Evolutionary conservation across 495 filamentous ascomycete species (phyloP), one percentile per base, ranked within the genome.

Genomic region (Chaetomium fimeti): DNA sequence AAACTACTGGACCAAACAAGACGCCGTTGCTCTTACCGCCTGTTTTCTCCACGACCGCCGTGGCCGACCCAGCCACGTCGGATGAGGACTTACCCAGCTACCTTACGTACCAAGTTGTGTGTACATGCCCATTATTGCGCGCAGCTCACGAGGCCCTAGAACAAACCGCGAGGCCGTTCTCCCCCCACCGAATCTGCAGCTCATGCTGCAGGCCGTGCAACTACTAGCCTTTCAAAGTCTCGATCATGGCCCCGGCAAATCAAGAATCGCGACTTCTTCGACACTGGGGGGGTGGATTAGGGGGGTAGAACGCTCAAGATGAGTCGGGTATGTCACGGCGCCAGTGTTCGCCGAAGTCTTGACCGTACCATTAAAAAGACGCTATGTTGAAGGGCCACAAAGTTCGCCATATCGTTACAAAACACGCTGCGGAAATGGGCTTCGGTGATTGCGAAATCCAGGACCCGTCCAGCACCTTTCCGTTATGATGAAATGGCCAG

Each of bases 341-440:
- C 36, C 28, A 2, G 28, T 36, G 13, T 13, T 16, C 45, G 16
- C 28, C 43, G 45, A 60, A 20, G n/a, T 22, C 7, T 28, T 5
- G 2, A 3, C 40, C 18, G 22, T 25, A 38, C 18, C 43, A 18
- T 1, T 2, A 2, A 8, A 8, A 28, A 38, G 28, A 4, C n/a
- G 16, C 62, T 69, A 67, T 73, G 67, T 53, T 64, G 66, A 49
- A 67, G 56, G 62, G 51, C 62, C 67, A 72, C 71, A 70, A 69
- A 24, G 65, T 65, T 72, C 58, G 66, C 69, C 66, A 69, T 64
- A 62, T 67, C 57, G 67, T 69, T 71, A 72, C 71, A 62, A 52
- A 43, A 51, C n/a, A 12, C 32, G 40, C 60, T 47, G 45, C 55
- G 52, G 43, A 49, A 60, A 49, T 48, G 15, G 57, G 28, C 43